Percentiles rank a stretch among this genome's conserved stretches.
These are phyloP conservation scores for Limtongia smithiae DNA, from an alignment of 805 yeast species.

Conservation along the genomic window DNA sequence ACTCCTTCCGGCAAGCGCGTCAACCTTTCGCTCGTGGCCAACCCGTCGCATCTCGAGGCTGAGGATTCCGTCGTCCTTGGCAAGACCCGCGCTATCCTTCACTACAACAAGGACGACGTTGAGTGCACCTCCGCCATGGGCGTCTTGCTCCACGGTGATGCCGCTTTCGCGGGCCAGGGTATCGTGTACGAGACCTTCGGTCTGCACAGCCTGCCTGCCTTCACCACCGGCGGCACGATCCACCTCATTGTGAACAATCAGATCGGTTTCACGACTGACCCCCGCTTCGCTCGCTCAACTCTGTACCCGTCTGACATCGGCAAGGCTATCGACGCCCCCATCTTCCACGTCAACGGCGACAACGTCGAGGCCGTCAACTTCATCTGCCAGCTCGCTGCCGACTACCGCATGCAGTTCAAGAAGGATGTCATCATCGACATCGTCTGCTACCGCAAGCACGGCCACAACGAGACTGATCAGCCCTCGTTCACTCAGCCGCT, in stretches of 20 bases:
- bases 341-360: constrained; percentile 98
- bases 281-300: constrained; percentile 94
- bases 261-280: constrained; percentile 99
- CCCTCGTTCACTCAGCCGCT: constrained; percentile 98
- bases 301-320: constrained; percentile 98
- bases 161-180: constrained; percentile 99
- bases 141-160: constrained; percentile 95
- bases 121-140: constrained; percentile 83
- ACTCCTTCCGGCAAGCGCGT: constrained; percentile 97
- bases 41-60: constrained; percentile 98
- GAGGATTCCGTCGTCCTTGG: constrained; percentile 99
- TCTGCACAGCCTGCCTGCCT: constrained; percentile 85
- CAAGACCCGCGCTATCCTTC: constrained; percentile 93
- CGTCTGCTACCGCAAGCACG: constrained; percentile 97
- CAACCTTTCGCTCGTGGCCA: constrained; percentile 92
- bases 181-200: constrained; percentile 99
- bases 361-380: constrained; percentile 91
- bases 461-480: constrained; percentile 99
- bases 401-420: constrained; percentile 96
- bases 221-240: constrained; percentile 96
- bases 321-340: constrained; percentile 94
- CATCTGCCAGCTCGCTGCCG: constrained; percentile 94
- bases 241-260: constrained; percentile 96
- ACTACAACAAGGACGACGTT: constrained; percentile 82
- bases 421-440: constrained; percentile 94